These are phyloP conservation scores for Hyparrhenia diplandra DNA, from an alignment of 176 grass and related monocot genomes.

Conservation along the genomic window DNA sequence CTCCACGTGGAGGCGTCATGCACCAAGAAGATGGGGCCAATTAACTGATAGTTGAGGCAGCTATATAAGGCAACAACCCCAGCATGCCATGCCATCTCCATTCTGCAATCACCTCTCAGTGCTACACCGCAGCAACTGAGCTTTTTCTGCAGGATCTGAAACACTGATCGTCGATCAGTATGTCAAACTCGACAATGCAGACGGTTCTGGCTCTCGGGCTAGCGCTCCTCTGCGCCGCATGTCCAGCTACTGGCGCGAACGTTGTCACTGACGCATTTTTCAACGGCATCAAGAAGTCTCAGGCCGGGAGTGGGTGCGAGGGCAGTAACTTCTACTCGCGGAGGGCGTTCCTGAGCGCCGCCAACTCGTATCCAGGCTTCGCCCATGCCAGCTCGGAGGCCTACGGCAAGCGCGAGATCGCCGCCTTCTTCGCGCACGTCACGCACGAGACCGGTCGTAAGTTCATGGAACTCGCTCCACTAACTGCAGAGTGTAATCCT, in stretches of 20 bases:
- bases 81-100: no score
- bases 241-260: no score
- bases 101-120: not conserved
- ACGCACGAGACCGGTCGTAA: constrained; percentile 24
- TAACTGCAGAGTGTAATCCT: not conserved
- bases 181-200: not conserved
- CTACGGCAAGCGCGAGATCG: constrained; percentile 67
- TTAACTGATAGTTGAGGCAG: no score
- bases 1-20: not conserved
- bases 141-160: not conserved
- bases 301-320: constrained; percentile 41
- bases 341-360: constrained; percentile 37
- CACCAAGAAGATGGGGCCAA: not conserved
- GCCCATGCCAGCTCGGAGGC: constrained; percentile 17
- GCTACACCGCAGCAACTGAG: not conserved
- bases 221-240: not conserved
- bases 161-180: no score
- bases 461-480: not conserved
- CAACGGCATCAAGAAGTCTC: constrained; percentile 46
- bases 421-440: constrained; percentile 75
- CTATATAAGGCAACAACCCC: not conserved
- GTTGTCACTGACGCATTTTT: no score
- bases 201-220: constrained; percentile 16
- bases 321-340: constrained; percentile 62
- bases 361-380: constrained; percentile 26